A percentile compares a stretch with the other conserved stretches of the same genome.
phyloP scores from a whole-genome alignment of 2,329 filamentous ascomycete species.

The Talaromyces atroroseus region DNA sequence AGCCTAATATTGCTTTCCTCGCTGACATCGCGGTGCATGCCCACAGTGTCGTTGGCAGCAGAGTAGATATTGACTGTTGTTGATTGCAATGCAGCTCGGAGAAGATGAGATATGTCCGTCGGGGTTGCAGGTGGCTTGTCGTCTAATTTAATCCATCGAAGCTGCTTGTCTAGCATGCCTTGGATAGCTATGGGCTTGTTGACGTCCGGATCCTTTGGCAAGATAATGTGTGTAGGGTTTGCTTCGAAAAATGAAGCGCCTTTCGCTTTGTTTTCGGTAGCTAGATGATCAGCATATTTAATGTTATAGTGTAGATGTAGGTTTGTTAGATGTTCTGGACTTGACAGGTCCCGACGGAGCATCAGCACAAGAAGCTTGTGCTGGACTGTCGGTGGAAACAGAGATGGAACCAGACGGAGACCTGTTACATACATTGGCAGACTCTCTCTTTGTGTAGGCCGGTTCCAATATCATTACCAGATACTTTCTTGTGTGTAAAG shows the following conservation, averaged over 20 bases:
- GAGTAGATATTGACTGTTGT: conserved; percentile 93
- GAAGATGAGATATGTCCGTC: conserved; percentile 60
- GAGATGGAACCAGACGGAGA: conserved; percentile 67
- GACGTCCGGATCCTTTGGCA: conserved; percentile 64
- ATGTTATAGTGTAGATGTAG: conserved; percentile 77
- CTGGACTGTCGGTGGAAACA: conserved; percentile 68
- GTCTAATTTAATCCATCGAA: conserved; percentile 91
- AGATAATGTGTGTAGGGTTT: conserved; percentile 26
- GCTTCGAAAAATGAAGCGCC: conserved; percentile 52
- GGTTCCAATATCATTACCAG: conserved; percentile 27
- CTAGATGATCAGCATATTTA: conserved; percentile 49
- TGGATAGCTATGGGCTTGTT: conserved; percentile 68
- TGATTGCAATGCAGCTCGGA: conserved; percentile 73
- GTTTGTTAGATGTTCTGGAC: conserved; percentile 75
- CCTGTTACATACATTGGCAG: conserved; percentile 47
- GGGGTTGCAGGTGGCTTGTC: conserved; percentile 71
- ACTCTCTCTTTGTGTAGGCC: not conserved
- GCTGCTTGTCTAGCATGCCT: conserved; percentile 68
- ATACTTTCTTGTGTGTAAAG: conserved; percentile 30
- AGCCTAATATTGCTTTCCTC: conserved; percentile 74
- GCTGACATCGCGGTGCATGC: conserved; percentile 88
- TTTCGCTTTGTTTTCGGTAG: not conserved
- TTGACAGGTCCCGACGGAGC: conserved; percentile 70
- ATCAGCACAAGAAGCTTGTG: conserved; percentile 64
- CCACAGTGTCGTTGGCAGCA: conserved; percentile 83